Conservation (phyloP, 139 green algal genomes). For the Chlorella sp. region DNA sequence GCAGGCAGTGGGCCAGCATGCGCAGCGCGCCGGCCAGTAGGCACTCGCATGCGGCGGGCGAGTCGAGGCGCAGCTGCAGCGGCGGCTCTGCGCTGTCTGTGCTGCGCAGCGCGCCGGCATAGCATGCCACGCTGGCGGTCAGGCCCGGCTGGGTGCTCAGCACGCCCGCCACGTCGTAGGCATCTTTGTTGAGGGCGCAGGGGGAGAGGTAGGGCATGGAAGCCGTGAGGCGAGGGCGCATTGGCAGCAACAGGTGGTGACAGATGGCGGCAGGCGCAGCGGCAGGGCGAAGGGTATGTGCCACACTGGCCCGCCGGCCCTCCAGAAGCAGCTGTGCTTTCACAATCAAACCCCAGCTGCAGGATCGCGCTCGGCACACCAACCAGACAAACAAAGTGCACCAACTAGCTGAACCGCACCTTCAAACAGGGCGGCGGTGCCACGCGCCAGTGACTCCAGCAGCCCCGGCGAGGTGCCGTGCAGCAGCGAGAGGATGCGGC, state of each 20-base stretch:
- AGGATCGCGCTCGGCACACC: no score
- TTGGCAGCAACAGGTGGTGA: no score
- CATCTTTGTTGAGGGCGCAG: slow-evolving; percentile 12
- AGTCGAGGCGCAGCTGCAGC: slow-evolving; percentile 24
- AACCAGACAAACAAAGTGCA: no score
- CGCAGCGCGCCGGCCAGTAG: slow-evolving; percentile 28
- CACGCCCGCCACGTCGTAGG: slow-evolving; percentile 7
- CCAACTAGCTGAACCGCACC: neutral
- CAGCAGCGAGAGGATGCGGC: slow-evolving; percentile 33
- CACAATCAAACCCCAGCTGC: no score
- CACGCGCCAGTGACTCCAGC: neutral
- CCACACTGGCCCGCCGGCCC: no score
- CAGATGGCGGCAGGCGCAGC: neutral
- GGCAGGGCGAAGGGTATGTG: no score
- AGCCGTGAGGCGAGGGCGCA: no score
- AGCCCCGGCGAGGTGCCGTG: neutral
- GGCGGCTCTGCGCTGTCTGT: slow-evolving; percentile 17
- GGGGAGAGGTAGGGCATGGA: no score
- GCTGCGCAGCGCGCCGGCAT: no score
- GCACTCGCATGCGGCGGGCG: neutral
- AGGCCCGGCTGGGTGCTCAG: slow-evolving; percentile 36
- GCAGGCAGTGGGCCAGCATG: slow-evolving; percentile 17
- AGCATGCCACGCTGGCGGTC: no score
- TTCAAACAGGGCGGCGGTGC: slow-evolving; percentile 9
- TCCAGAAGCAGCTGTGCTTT: no score